Evolutionary conservation across 2,329 filamentous ascomycete species (phyloP).

Genomic region (Trichoderma harzianum): DNA sequence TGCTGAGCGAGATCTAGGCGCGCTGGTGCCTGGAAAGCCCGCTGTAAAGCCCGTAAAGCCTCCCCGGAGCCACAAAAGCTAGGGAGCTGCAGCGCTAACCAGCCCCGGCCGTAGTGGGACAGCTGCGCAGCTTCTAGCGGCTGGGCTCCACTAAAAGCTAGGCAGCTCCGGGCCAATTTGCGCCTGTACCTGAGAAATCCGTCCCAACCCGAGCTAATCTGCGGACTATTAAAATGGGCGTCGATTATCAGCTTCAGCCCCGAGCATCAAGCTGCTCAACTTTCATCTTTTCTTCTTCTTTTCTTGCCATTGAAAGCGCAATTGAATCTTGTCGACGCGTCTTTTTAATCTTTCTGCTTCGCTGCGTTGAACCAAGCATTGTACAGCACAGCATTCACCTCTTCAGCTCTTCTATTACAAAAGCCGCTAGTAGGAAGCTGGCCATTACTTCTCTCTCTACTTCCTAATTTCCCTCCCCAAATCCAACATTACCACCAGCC

Average conservation of each 20-base stretch:
- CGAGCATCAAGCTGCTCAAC: background rate
- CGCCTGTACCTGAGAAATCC: background rate
- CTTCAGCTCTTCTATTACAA: background rate
- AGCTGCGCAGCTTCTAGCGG: background rate
- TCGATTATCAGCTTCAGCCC: background rate
- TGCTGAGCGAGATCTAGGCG: constrained; percentile 20
- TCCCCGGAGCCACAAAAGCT: background rate
- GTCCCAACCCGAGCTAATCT: background rate
- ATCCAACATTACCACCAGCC: background rate
- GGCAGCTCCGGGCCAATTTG: constrained; percentile 1
- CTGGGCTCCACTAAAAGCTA: background rate
- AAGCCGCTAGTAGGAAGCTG: background rate
- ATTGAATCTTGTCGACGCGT: background rate
- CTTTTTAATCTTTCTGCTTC: background rate
- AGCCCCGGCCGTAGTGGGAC: background rate
- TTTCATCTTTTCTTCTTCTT: background rate
- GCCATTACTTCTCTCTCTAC: background rate
- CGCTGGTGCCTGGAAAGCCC: constrained; percentile 25
- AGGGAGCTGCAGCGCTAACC: background rate
- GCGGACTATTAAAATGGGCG: constrained; percentile 1
- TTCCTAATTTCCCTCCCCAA: background rate
- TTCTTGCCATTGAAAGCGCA: background rate
- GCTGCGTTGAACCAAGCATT: background rate
- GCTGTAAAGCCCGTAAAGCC: background rate
- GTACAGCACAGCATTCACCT: background rate